Conservation (phyloP, 2,329 filamentous ascomycete genomes). For the Neopestalotiopsis clavispora region DNA sequence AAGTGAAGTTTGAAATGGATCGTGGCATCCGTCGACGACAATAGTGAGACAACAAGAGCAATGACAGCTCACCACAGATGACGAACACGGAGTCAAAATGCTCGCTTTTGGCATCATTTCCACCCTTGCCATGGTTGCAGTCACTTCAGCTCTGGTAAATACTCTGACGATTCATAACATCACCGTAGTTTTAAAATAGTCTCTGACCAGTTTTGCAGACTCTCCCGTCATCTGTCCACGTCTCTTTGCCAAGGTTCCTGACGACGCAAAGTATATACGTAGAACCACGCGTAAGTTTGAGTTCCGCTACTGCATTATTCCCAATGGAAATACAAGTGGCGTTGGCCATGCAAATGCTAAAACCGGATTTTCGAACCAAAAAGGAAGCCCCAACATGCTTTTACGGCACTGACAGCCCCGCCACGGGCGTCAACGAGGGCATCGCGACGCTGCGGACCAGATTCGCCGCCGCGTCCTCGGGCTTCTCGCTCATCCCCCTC, state of each 20-base stretch:
- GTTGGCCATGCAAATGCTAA: not conserved
- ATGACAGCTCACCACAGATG: not conserved
- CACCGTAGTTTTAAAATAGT: not conserved
- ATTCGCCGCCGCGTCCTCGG: not conserved
- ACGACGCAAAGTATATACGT: not conserved
- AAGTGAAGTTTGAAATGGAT: not conserved
- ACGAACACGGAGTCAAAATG: not conserved
- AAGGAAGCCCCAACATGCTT: not conserved
- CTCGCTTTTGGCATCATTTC: not conserved
- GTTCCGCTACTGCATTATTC: no score
- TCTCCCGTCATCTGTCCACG: not conserved
- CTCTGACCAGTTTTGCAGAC: not conserved
- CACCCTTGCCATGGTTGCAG: not conserved
- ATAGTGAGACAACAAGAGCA: not conserved
- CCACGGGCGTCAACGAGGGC: not conserved
- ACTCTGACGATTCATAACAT: not conserved
- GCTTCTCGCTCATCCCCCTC: not conserved
- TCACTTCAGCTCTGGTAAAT: not conserved
- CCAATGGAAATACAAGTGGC: no score
- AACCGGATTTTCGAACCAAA: not conserved
- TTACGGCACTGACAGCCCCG: not conserved
- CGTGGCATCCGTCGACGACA: not conserved
- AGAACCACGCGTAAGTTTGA: not conserved
- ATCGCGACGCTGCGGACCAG: not conserved
- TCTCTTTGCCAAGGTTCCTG: not conserved